Percentiles rank a stretch among this genome's conserved stretches.
phyloP scores from a whole-genome alignment of 768 basidiomycete genomes.

The Lentinula sp. region DNA sequence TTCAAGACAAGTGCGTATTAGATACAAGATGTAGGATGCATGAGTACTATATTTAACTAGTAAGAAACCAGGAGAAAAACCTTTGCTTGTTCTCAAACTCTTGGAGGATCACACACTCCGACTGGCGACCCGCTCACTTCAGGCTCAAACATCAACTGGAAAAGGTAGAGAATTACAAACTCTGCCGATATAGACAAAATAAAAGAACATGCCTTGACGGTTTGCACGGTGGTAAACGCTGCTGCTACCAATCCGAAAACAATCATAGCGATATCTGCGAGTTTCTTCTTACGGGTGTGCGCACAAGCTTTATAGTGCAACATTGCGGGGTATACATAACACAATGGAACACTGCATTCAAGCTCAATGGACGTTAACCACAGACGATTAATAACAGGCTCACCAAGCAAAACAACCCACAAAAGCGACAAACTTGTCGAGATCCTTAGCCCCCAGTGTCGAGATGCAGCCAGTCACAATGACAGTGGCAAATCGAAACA shows the following conservation, averaged over 20 bases:
- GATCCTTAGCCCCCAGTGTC: slow-evolving; percentile 76
- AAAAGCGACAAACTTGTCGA: slow-evolving; percentile 95
- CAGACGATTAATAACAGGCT: slow-evolving; percentile 17
- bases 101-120: slow-evolving; percentile 8
- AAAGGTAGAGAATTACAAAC: background rate
- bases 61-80: background rate
- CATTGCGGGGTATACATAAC: slow-evolving; percentile 92
- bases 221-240: slow-evolving; percentile 77
- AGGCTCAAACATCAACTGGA: slow-evolving; percentile 59
- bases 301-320: slow-evolving; percentile 87
- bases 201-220: slow-evolving; percentile 47
- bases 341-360: slow-evolving; percentile 71
- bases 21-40: too few species aligned
- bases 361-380: background rate
- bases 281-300: slow-evolving; percentile 57
- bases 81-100: background rate
- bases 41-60: too few species aligned
- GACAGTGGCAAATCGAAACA: slow-evolving; percentile 72
- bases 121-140: slow-evolving; percentile 29
- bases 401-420: slow-evolving; percentile 94
- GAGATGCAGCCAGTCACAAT: slow-evolving; percentile 77
- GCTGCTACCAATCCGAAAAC: slow-evolving; percentile 70
- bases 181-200: slow-evolving; percentile 6
- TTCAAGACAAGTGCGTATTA: too few species aligned
- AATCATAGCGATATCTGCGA: slow-evolving; percentile 66